Evolutionary conservation across 768 basidiomycete genomes (phyloP).

Genomic region (Phanerochaete carnosa): DNA sequence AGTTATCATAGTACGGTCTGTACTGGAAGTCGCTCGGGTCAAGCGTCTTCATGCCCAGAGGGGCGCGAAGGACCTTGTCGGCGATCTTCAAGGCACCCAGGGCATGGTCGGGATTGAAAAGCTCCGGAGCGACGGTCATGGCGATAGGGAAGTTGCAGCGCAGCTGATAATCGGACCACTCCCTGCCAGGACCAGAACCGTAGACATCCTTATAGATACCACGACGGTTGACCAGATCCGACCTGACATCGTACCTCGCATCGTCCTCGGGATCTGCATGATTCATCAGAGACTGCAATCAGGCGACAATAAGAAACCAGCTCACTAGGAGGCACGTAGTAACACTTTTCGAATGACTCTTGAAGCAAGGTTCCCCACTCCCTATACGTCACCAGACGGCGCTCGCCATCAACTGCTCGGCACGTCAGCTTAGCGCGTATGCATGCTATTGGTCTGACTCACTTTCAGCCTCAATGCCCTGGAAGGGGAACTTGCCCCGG

Average conservation of each 20-base stretch:
- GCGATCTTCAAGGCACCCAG: conserved; percentile 77
- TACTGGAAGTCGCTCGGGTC: conserved; percentile 88
- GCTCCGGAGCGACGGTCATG: conserved; percentile 95
- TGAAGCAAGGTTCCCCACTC: conserved; percentile 89
- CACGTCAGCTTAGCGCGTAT: conserved; percentile 1
- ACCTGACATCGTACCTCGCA: conserved; percentile 60
- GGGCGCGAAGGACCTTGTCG: conserved; percentile 77
- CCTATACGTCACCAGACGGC: conserved; percentile 76
- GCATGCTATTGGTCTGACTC: conserved; percentile 26
- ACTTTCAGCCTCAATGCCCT: conserved; percentile 83
- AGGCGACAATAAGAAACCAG: conserved; percentile 25
- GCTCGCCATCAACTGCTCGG: conserved; percentile 61
- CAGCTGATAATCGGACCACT: conserved; percentile 98
- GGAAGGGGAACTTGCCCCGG: conserved; percentile 78
- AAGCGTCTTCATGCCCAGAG: conserved; percentile 95
- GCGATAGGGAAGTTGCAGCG: conserved; percentile 93
- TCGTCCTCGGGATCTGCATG: conserved; percentile 68
- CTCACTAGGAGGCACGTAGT: conserved; percentile 76
- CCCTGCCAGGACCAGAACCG: conserved; percentile 80
- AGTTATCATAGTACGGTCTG: conserved; percentile 88
- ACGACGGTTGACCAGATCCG: conserved; percentile 75
- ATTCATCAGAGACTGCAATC: background rate
- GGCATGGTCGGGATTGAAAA: conserved; percentile 82
- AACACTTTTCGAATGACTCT: conserved; percentile 82
- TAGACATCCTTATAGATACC: conserved; percentile 99